These are phyloP conservation scores for Rhizophora apiculata DNA, from an alignment of 345 rosid genomes.

Conservation along the genomic window DNA sequence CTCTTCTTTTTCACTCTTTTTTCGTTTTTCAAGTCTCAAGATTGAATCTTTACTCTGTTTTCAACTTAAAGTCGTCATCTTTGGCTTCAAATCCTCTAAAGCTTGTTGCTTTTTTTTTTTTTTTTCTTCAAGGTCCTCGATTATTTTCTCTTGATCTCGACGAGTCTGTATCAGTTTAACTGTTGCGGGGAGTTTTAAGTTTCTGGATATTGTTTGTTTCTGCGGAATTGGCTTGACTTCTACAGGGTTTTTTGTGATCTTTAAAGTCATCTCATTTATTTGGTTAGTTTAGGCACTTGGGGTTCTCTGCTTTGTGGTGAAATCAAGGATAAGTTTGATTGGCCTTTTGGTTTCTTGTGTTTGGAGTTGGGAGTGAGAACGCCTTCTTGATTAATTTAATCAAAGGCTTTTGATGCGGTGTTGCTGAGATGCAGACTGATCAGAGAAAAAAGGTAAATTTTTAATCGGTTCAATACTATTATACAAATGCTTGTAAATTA, in stretches of 20 bases:
- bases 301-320: not conserved
- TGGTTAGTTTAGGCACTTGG: not conserved
- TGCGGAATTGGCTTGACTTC: constrained; percentile 10
- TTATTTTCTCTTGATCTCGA: constrained; percentile 10
- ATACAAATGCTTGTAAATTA: no score
- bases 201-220: constrained; percentile 26
- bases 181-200: constrained; percentile 10
- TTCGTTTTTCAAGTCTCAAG: not conserved
- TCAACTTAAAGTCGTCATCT: constrained; percentile 14
- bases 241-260: constrained; percentile 26
- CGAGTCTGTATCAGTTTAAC: constrained; percentile 9
- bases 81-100: not conserved
- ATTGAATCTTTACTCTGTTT: not conserved
- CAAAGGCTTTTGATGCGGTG: constrained; percentile 43
- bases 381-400: constrained; percentile 16
- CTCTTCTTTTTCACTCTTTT: not conserved
- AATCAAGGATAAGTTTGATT: not conserved
- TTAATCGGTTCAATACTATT: not conserved
- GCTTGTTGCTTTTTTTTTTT: constrained; percentile 7
- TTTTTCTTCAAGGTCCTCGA: not conserved
- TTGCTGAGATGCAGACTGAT: constrained; percentile 84
- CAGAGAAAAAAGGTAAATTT: constrained; percentile 72
- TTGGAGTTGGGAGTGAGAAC: constrained; percentile 21
- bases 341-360: not conserved
- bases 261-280: not conserved